Base-by-base conservation (phyloP, 192 early-diverging fungal species). In the Oehlia diaphana region DNA sequence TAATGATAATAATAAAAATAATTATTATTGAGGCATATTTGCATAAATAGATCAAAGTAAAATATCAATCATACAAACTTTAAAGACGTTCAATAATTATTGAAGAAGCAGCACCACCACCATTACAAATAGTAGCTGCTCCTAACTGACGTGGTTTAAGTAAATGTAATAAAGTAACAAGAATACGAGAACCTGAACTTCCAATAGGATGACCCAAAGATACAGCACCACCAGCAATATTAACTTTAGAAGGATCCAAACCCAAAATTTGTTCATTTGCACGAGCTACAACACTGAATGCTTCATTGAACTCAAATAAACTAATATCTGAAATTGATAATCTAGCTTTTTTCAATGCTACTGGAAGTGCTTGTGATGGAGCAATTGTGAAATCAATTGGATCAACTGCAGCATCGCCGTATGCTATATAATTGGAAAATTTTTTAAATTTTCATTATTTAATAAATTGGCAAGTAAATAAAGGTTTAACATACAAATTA, bases 371-470 rank as follows among this genome's bases (percentile, higher is more conserved):
- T 75, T 96, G 84, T 39, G 94, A 89, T 28, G 97, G 97, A 5
- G 97, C 97, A 83, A 97, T 96, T 49, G 97, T 93, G 88, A 99
- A 99, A 81, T 97, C 95, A 72, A 95, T 92, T 37, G 97, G 97
- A 31, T 87, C 85, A 61, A 89, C 91, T 53, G 97, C 95, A 4
- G 97, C 97, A 85, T 99, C 97, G 37, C 92, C 97, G 72, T 91
- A 96, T 28, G 93, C 68, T 70, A 23, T n/a, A 12, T 12, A 47
- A 70, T 70, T n/a, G 16, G 35, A 42, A 42, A 21, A 42, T 6
- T 31, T 10, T 2, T 39, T 21, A 69, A 7, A 35, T 35, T 37
- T 42, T 69, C 9, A 21, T n/a, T 4, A n/a, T 37, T 70, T n/a
- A 19, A 26, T 70, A 21, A 70, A 70, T n/a, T 13, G 6, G 28